Percentiles rank a stretch among this genome's conserved stretches.
These are phyloP conservation scores for Entonaema liquescens DNA, from an alignment of 495 filamentous ascomycete genomes.

Conservation along the genomic window DNA sequence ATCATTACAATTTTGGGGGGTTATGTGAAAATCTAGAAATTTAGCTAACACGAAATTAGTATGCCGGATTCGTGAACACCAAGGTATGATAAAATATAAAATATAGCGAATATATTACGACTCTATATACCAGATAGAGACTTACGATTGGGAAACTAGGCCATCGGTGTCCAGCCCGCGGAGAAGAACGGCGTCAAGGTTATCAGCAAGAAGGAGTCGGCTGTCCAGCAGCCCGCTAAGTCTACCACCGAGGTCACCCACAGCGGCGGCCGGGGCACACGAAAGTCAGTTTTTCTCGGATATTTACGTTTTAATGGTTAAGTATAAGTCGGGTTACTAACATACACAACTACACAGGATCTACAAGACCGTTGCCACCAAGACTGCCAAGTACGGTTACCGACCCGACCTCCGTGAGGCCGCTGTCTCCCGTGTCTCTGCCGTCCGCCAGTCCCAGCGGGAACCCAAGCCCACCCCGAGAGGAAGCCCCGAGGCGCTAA, in stretches of 20 bases:
- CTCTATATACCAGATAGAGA: conserved; percentile 14
- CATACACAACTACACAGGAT: conserved; percentile 65
- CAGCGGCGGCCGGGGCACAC: conserved; percentile 70
- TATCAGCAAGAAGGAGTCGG: conserved; percentile 82
- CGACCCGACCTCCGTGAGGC: conserved; percentile 85
- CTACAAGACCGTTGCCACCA: conserved; percentile 83
- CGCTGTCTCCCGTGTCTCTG: conserved; percentile 88
- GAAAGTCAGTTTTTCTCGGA: conserved; percentile 74
- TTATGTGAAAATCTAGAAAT: background rate
- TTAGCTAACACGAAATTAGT: conserved; percentile 60
- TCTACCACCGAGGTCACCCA: conserved; percentile 70
- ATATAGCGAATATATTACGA: background rate
- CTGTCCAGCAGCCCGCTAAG: conserved; percentile 73
- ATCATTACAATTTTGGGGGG: background rate
- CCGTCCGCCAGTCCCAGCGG: conserved; percentile 80
- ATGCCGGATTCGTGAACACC: conserved; percentile 89
- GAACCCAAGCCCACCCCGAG: conserved; percentile 76
- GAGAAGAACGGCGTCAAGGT: conserved; percentile 77
- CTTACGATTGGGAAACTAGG: conserved; percentile 61
- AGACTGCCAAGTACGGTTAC: conserved; percentile 82
- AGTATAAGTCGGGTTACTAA: conserved; percentile 36
- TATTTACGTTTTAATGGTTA: background rate
- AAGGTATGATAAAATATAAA: conserved; percentile 83
- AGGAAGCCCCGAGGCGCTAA: conserved; percentile 81
- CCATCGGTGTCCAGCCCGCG: conserved; percentile 74